A percentile compares a stretch with the other conserved stretches of the same genome.
Evolutionary conservation across 768 basidiomycete species (phyloP).

Genomic region (Daedaleopsis sinensis): DNA sequence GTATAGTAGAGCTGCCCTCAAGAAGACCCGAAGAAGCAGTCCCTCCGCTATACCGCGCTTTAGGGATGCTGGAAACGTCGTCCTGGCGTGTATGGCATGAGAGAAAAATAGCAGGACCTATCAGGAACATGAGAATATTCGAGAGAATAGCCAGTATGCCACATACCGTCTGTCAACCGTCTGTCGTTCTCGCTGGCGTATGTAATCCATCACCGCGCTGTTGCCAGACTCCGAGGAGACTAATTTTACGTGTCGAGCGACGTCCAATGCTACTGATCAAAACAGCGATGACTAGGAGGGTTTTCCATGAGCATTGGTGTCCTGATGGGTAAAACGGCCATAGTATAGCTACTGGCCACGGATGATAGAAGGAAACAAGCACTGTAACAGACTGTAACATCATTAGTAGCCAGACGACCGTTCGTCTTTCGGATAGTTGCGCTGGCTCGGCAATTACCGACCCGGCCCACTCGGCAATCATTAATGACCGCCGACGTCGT

Average conservation of each 20-base stretch:
- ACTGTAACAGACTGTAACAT: too few species aligned
- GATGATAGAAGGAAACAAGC: too few species aligned
- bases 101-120: neutral
- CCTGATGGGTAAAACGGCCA: too few species aligned
- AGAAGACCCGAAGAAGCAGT: neutral
- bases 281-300: neutral
- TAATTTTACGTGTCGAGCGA: neutral
- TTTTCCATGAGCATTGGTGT: too few species aligned
- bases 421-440: too few species aligned
- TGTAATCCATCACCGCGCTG: conserved; percentile 6
- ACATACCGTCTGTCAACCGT: neutral
- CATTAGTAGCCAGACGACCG: too few species aligned
- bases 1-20: neutral
- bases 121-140: neutral
- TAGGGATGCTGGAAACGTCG: neutral
- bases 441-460: neutral
- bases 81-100: neutral
- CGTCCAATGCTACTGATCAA: neutral
- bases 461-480: neutral
- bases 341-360: too few species aligned
- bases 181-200: neutral
- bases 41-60: neutral
- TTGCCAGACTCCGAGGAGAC: neutral
- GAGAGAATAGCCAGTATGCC: neutral
- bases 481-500: neutral